Base-by-base conservation (phyloP, 192 early-diverging fungal species). In the Podila epigama region DNA sequence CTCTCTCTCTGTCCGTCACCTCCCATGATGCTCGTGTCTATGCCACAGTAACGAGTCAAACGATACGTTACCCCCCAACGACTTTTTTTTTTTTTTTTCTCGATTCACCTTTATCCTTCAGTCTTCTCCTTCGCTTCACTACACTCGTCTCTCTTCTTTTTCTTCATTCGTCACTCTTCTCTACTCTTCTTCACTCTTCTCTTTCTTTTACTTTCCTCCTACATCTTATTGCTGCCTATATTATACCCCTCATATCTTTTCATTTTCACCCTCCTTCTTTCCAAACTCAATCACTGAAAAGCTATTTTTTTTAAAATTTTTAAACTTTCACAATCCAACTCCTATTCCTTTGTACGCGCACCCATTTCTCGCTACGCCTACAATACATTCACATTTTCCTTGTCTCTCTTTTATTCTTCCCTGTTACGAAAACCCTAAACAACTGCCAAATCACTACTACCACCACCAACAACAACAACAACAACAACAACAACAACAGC, bases 101-200 rank as follows among this genome's bases (percentile, higher is more conserved):
- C 22, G 29, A 15, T 59, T 40, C 48, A 22, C 51, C 22, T 50
- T 31, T 64, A 51, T 68, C 57, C 32, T 40, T 69, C 39, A 22
- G 55, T 59, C 20, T 37, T 44, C 20, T 28, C 36, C 39, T 59
- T 37, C 25, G 13, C 36, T 18, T 18, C 27, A 34, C 15, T 10
- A 13, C 51, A 44, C 16, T 41, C 36, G 41, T 61, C 27, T 51
- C 52, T 58, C 16, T 41, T 22, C 28, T 25, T 34, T 36, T 10
- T 48, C 29, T 42, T 35, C 39, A 60, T 40, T 56, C 28, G 18
- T 36, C 39, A 25, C 44, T 15, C 52, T 7, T 12, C 12, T 15
- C 11, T 32, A 3, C 3, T 16, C 37, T 44, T 35, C n/a, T 51
- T 53, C 31, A 7, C 27, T 50, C 36, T 40, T 35, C 56, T 59